Evolutionary conservation across 1,139 yeast genomes (phyloP).

Genomic region (Tardiomyces depauwii): DNA sequence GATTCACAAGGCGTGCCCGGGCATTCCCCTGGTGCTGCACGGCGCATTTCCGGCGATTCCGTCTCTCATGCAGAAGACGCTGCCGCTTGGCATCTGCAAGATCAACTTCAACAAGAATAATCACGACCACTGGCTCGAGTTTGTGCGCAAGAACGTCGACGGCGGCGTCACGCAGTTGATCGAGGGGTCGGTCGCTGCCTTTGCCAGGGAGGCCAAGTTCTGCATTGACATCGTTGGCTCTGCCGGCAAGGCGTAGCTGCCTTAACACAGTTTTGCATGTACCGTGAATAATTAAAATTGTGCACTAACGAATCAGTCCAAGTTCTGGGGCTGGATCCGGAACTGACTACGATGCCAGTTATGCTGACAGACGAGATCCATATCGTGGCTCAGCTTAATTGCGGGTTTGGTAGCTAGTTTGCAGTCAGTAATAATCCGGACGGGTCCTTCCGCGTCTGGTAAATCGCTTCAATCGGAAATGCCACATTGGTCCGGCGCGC

Average conservation of each 20-base stretch:
- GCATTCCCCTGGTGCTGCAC: slow-evolving; percentile 13
- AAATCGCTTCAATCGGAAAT: no score
- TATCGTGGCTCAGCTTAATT: no score
- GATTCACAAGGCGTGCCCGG: slow-evolving; percentile 7
- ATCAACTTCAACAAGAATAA: slow-evolving; percentile 15
- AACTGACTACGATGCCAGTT: no score
- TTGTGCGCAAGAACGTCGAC: slow-evolving; percentile 7
- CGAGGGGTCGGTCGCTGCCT: slow-evolving; percentile 10
- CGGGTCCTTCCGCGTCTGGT: no score
- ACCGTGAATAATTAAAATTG: no score
- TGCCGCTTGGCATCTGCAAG: slow-evolving; percentile 15
- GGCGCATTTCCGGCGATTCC: slow-evolving; percentile 14
- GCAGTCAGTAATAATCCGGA: no score
- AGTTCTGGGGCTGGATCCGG: no score
- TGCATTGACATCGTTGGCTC: slow-evolving; percentile 10
- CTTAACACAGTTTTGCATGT: no score
- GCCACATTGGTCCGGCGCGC: no score
- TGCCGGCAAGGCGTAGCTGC: slow-evolving; percentile 11
- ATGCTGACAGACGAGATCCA: no score
- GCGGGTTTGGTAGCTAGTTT: no score
- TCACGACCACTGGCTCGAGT: slow-evolving; percentile 11
- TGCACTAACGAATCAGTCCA: no score
- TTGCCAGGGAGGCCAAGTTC: slow-evolving; percentile 12
- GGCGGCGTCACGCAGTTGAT: slow-evolving; percentile 14
- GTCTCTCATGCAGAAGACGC: slow-evolving; percentile 9